phyloP scores from a whole-genome alignment of 2,329 filamentous ascomycete species.

The Curvularia sp. region DNA sequence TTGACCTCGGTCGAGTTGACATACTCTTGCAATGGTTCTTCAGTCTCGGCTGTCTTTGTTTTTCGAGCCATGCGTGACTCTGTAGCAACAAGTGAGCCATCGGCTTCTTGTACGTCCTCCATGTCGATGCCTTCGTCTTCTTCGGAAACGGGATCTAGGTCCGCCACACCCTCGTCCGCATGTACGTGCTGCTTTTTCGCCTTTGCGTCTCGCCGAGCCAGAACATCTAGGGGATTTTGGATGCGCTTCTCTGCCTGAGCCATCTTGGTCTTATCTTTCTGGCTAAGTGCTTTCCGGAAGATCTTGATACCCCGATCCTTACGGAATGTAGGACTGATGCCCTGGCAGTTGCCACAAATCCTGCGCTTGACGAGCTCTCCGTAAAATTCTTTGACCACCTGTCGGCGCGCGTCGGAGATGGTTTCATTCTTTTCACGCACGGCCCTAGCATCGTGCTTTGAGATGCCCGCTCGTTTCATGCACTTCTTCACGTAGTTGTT shows the following conservation, averaged over 20 bases:
- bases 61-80: conserved; percentile 52
- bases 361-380: conserved; percentile 72
- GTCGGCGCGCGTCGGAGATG: conserved; percentile 76
- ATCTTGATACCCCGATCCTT: conserved; percentile 94
- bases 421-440: conserved; percentile 79
- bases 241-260: conserved; percentile 71
- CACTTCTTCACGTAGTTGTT: conserved; percentile 75
- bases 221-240: conserved; percentile 72
- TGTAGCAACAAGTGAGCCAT: conserved; percentile 62
- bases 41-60: conserved; percentile 47
- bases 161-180: conserved; percentile 74
- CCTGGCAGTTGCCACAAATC: conserved; percentile 69
- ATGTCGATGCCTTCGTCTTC: conserved; percentile 53
- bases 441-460: conserved; percentile 55
- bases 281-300: conserved; percentile 79
- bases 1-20: conserved; percentile 84
- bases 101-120: conserved; percentile 43
- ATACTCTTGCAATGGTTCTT: conserved; percentile 68
- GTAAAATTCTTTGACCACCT: conserved; percentile 82
- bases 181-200: conserved; percentile 56
- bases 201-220: conserved; percentile 58
- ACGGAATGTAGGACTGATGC: conserved; percentile 72
- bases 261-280: conserved; percentile 81
- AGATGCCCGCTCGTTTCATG: conserved; percentile 66
- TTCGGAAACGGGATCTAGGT: conserved; percentile 60